Percentiles rank a stretch among this genome's conserved stretches.
phyloP scores from a whole-genome alignment of 371 early-diverging fungal species.

The Zychaea mexicana region DNA sequence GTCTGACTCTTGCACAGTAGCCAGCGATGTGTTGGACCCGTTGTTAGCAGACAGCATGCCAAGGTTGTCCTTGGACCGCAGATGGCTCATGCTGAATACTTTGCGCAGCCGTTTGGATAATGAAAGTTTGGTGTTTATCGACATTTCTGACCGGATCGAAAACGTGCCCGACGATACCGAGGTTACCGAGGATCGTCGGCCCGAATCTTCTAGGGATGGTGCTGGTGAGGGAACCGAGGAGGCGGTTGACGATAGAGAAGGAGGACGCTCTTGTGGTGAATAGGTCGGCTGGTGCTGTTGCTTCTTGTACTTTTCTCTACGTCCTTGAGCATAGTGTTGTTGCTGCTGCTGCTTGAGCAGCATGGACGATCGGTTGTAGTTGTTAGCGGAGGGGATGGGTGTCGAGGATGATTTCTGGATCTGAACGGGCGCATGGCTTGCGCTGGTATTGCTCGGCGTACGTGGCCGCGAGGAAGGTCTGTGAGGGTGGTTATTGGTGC shows the following conservation, averaged over 20 bases:
- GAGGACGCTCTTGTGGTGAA: slow-evolving; percentile 11
- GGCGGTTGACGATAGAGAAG: background rate
- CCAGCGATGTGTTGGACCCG: slow-evolving; percentile 10
- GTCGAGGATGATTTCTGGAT: slow-evolving; percentile 37
- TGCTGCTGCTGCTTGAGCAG: slow-evolving; percentile 19
- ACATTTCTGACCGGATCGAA: slow-evolving; percentile 32
- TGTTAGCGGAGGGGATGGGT: slow-evolving; percentile 18
- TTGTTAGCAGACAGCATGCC: slow-evolving; percentile 6
- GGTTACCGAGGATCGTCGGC: slow-evolving; percentile 36
- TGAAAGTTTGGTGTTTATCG: slow-evolving; percentile 37
- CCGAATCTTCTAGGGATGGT: slow-evolving; percentile 2
- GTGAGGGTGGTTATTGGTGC: slow-evolving; percentile 11
- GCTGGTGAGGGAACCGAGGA: background rate
- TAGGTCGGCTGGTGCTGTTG: slow-evolving; percentile 3
- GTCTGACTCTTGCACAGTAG: slow-evolving; percentile 15
- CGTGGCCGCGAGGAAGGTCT: slow-evolving; percentile 17
- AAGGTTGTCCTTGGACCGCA: slow-evolving; percentile 19
- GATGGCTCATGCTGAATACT: slow-evolving; percentile 52
- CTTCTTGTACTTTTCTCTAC: slow-evolving; percentile 14
- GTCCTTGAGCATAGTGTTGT: slow-evolving; percentile 15
- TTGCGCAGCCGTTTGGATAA: slow-evolving; percentile 49
- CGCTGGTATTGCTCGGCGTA: slow-evolving; percentile 21
- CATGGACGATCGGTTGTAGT: slow-evolving; percentile 9
- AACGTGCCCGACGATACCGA: slow-evolving; percentile 35
- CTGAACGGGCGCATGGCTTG: slow-evolving; percentile 12